A percentile compares a stretch with the other conserved stretches of the same genome.
phyloP scores from a whole-genome alignment of 495 filamentous ascomycete genomes.

The Penicillium pulvis region DNA sequence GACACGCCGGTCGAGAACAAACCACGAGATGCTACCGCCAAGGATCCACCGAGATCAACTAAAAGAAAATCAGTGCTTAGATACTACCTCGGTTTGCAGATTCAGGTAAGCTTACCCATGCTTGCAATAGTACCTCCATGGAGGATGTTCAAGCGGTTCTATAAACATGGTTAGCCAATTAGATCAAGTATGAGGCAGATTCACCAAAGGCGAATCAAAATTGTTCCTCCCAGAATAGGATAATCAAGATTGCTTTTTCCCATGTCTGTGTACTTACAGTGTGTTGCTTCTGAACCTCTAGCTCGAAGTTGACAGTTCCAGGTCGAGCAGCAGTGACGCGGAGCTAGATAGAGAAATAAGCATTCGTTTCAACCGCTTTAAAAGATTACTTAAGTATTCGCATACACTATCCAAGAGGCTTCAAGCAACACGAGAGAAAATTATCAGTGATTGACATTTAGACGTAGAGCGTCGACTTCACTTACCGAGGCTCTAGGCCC shows the following conservation, averaged over 20 bases:
- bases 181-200: neutral
- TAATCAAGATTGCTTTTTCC: neutral
- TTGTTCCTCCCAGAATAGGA: neutral
- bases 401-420: conserved; percentile 48
- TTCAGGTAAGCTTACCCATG: conserved; percentile 59
- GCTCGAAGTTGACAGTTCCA: conserved; percentile 82
- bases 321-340: conserved; percentile 73
- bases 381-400: neutral
- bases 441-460: conserved; percentile 21
- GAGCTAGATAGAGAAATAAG: conserved; percentile 52
- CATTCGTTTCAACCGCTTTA: neutral
- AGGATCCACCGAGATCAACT: conserved; percentile 88
- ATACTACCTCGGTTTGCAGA: too few species aligned
- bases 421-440: conserved; percentile 1
- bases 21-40: conserved; percentile 90
- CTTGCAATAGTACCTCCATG: conserved; percentile 95
- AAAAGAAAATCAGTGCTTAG: conserved; percentile 8
- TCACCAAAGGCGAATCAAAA: neutral
- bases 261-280: conserved; percentile 57
- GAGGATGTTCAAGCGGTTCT: conserved; percentile 89
- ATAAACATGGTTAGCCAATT: conserved; percentile 12
- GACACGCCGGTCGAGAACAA: conserved; percentile 88
- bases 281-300: conserved; percentile 83
- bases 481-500: conserved; percentile 83
- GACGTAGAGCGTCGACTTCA: conserved; percentile 2